Conservation (phyloP, 2,329 filamentous ascomycete species). For the Paracorniculantispora psalliotae region DNA sequence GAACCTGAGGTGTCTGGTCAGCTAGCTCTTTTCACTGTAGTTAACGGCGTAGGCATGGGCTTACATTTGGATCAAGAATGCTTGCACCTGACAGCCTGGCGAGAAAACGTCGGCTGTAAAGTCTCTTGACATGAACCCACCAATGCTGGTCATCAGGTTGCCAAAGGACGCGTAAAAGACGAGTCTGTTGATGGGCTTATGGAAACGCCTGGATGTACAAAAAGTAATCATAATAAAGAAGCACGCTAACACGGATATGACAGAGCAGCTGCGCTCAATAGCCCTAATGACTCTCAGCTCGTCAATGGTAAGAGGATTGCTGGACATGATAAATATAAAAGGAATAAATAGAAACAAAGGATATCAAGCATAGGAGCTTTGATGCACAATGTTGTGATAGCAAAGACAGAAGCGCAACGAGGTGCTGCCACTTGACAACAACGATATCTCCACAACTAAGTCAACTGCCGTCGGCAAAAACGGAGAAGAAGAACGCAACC, state of each 20-base stretch:
- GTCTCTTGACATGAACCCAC: conserved; percentile 64
- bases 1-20: conserved; percentile 50
- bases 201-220: conserved; percentile 59
- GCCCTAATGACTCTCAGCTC: conserved; percentile 52
- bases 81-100: conserved; percentile 66
- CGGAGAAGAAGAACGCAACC: too few relatives aligned
- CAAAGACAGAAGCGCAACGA: too few relatives aligned
- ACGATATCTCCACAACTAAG: too few relatives aligned
- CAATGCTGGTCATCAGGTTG: conserved; percentile 72
- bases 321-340: too few relatives aligned
- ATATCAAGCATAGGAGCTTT: too few relatives aligned
- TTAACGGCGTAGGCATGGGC: conserved; percentile 22
- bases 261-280: conserved; percentile 65
- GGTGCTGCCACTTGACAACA: too few relatives aligned
- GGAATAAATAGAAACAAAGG: not conserved
- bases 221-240: conserved; percentile 70
- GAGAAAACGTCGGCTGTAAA: conserved; percentile 47
- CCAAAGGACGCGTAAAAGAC: conserved; percentile 81
- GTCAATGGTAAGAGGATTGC: conserved; percentile 12
- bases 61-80: conserved; percentile 76
- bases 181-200: conserved; percentile 81
- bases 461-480: too few relatives aligned
- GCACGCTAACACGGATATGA: conserved; percentile 65
- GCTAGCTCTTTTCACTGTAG: not conserved
- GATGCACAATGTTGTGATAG: too few relatives aligned